phyloP scores from a whole-genome alignment of 73 alveolate genomes.

The Effrenium voratum region DNA sequence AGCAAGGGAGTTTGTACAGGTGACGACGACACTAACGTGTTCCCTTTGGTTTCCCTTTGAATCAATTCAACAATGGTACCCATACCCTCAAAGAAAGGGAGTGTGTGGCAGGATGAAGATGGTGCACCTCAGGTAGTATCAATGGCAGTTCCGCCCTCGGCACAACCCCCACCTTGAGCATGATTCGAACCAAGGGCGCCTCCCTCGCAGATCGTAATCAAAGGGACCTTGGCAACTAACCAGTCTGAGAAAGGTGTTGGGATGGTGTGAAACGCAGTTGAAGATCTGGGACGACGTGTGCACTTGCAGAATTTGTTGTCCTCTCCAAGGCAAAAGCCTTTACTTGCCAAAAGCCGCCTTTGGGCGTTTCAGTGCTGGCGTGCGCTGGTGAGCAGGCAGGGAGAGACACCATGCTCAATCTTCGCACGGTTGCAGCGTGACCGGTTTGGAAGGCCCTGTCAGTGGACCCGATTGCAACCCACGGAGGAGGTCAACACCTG shows the following conservation, averaged over 20 bases:
- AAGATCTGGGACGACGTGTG: too few relatives aligned
- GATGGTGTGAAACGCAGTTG: too few relatives aligned
- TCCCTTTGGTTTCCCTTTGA: too few relatives aligned
- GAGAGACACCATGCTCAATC: not conserved
- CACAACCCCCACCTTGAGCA: not conserved
- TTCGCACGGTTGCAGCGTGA: not conserved
- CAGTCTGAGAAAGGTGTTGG: not conserved
- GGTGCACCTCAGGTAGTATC: slow-evolving; percentile 85
- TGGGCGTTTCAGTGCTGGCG: slow-evolving; percentile 80
- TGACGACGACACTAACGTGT: too few relatives aligned
- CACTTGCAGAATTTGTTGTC: too few relatives aligned
- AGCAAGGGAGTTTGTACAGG: too few relatives aligned
- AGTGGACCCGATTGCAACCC: not conserved
- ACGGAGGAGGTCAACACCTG: too few relatives aligned
- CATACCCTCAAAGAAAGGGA: not conserved
- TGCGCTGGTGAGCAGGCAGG: slow-evolving; percentile 89
- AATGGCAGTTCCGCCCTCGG: slow-evolving; percentile 31
- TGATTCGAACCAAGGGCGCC: not conserved
- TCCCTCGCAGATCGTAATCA: not conserved
- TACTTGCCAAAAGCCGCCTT: slow-evolving; percentile 75
- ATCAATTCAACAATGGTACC: not conserved
- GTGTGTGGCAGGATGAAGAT: slow-evolving; percentile 73
- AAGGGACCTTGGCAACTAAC: not conserved
- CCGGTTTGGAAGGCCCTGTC: not conserved
- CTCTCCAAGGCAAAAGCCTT: too few relatives aligned